phyloP scores from a whole-genome alignment of 345 rosid genomes.

The Salix arbutifolia region DNA sequence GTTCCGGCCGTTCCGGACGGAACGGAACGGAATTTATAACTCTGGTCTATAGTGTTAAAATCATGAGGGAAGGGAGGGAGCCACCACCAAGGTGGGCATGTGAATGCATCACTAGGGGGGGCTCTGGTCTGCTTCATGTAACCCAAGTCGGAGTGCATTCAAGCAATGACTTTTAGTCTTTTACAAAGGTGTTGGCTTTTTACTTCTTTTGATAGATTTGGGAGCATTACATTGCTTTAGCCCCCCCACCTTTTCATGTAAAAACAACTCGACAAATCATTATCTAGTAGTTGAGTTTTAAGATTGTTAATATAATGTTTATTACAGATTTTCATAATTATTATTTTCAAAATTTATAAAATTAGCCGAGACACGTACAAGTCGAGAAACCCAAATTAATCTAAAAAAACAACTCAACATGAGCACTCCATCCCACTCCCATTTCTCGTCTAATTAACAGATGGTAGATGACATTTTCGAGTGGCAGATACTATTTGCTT shows the following conservation, averaged over 20 bases:
- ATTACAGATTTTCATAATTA: too few relatives aligned
- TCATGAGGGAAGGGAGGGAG: slow-evolving; percentile 40
- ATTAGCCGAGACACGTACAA: too few relatives aligned
- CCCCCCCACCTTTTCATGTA: slow-evolving; percentile 10
- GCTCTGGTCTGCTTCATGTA: slow-evolving; percentile 17
- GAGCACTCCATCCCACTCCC: background rate
- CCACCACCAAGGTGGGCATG: slow-evolving; percentile 30
- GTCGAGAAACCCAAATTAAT: too few relatives aligned
- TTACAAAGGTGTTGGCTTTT: slow-evolving; percentile 42
- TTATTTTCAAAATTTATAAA: too few relatives aligned
- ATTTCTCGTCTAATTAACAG: background rate
- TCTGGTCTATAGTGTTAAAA: slow-evolving; percentile 17
- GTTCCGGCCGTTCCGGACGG: too few relatives aligned
- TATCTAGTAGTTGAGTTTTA: too few relatives aligned
- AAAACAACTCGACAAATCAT: too few relatives aligned
- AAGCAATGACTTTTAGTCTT: slow-evolving; percentile 32
- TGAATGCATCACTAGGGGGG: slow-evolving; percentile 5
- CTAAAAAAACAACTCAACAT: background rate
- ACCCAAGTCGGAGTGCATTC: slow-evolving; percentile 43
- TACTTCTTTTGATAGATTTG: slow-evolving; percentile 23
- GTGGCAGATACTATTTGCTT: background rate
- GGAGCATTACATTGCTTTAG: slow-evolving; percentile 7
- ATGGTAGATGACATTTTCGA: background rate
- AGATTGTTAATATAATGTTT: too few relatives aligned
- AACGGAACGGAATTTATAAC: too few relatives aligned